Evolutionary conservation across 768 basidiomycete genomes (phyloP), one percentile per base, ranked within the genome.

Genomic region (Aureoboletus auriporus): DNA sequence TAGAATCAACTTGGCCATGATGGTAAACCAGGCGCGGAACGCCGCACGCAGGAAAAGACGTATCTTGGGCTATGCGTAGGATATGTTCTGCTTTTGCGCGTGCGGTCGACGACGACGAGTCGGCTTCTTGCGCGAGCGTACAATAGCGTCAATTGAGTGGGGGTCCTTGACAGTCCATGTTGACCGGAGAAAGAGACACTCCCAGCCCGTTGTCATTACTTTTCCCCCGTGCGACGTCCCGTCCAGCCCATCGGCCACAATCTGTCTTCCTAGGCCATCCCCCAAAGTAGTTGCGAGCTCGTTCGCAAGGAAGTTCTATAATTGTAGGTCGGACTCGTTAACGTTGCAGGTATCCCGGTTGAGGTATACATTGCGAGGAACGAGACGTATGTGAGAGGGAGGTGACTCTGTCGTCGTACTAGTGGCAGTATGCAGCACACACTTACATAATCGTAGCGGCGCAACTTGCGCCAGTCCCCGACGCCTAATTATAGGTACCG

Each of bases 101-200:
- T 16, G 56, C 53, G 3, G 51, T 11, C 11, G 8, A 11, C 31
- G 8, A 5, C 31, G 31, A 10, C 31, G 20, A 23, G 20, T 23
- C 20, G 4, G 4, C 4, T 23, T 39, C 49, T 16, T 50, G 40
- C 9, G 23, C 39, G 26, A 94, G 82, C 4, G 77, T 75, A 66
- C 89, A 86, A 73, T 93, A 97, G 31, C 95, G 89, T 78, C 90
- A 91, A 65, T 94, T 93, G 66, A 94, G 93, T 27, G 95, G 92
- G 1, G 95, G 95, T 2, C 94, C 93, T 58, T 81, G 61, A 89
- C 58, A 12, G 63, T 58, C 93, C 93, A 98, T 5, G 73, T 70
- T 4, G 70, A 60, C 74, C 3, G 70, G 57, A 16, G 41, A 51
- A 44, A 50, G 74, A 30, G 69, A 69, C 2, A 68, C 59, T 12